Conservation (phyloP, 176 grass and related monocot genomes). For the Oryza glumipatula region DNA sequence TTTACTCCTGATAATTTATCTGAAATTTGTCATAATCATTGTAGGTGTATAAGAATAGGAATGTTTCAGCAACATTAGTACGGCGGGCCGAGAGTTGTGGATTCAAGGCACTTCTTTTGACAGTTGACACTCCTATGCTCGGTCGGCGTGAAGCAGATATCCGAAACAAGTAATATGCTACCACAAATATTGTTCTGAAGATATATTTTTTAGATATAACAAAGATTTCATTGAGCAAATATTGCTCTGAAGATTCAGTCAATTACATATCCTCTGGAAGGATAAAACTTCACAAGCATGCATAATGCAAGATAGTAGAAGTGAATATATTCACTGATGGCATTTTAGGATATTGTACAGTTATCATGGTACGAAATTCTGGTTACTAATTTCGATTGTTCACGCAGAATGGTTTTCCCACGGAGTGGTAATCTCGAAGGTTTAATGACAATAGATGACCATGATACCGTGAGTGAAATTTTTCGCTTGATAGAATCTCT, state of each 20-base stretch:
- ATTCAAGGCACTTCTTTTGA: conserved; percentile 88
- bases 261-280: neutral
- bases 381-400: conserved; percentile 17
- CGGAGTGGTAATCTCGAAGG: conserved; percentile 57
- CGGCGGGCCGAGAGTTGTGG: conserved; percentile 68
- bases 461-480: conserved; percentile 51
- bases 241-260: neutral
- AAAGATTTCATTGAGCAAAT: neutral
- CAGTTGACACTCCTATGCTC: conserved; percentile 79
- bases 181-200: neutral
- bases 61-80: conserved; percentile 67
- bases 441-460: conserved; percentile 52
- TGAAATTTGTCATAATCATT: conserved; percentile 2
- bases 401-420: conserved; percentile 59
- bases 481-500: conserved; percentile 3
- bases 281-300: neutral
- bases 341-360: neutral
- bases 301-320: neutral
- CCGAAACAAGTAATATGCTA: conserved; percentile 66
- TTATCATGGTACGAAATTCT: neutral
- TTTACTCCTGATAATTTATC: neutral
- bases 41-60: conserved; percentile 78
- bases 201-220: neutral
- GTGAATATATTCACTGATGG: neutral
- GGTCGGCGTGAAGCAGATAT: conserved; percentile 86